Evolutionary conservation across 257 asterid species (phyloP), one percentile per base, ranked within the genome.

Genomic region (Salvia rosmarinus): DNA sequence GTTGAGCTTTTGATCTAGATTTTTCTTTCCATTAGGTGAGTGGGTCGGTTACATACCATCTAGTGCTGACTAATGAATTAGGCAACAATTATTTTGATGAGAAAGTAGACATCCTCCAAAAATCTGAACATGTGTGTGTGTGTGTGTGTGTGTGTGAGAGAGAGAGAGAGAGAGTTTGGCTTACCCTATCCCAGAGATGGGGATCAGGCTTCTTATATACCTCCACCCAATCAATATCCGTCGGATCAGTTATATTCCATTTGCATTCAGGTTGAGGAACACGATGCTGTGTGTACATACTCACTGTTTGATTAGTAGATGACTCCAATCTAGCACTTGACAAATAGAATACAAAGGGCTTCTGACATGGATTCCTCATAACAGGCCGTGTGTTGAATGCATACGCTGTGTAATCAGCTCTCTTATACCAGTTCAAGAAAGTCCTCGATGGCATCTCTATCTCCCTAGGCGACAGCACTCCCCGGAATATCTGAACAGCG

Each of bases 361-460:
- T 89, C 75, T 89, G 96, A 50, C 98, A 92, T 0, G 95, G 91
- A 35, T 89, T 86, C 82, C 96, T 85, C 84, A 81, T 78, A 40
- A 92, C 88, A 0, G 98, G 96, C 83, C 98, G 82, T 0, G 98
- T 92, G 84, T 92, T 92, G 76, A 92, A 89, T 3, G 98, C 86
- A 17, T 88, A 88, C 2, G 90, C 96, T 0, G 74, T 86, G 78
- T 92, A 89, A 79, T 92, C 98, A n/a, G 94, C 96, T 72, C 90
- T 78, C 59, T 73, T 81, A 21, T 92, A 88, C 98, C 98, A 92
- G 70, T 89, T 92, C 78, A 89, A 80, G 90, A 92, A 92, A 2
- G 98, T 92, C 73, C 98, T 82, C 0, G 96, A 82, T 0, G 98
- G 95, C 96, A 85, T 89, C 79, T 92, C 96, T 3, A 92, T 73